Conservation (phyloP, 2,329 filamentous ascomycete species). For the Metarhizium rileyi region DNA sequence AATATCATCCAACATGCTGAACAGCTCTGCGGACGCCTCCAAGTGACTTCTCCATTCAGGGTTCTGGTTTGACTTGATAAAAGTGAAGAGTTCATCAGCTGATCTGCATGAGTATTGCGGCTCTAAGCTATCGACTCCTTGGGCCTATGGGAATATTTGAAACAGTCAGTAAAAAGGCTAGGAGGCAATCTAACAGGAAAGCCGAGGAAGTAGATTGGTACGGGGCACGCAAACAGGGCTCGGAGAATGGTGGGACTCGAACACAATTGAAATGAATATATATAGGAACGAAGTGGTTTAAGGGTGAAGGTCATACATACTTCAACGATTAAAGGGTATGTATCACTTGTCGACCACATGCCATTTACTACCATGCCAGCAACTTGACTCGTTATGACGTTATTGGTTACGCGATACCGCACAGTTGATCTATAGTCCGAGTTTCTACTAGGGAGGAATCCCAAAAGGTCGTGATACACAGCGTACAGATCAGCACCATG, state of each 20-base stretch:
- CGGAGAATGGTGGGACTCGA: not conserved
- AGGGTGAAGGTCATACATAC: no score
- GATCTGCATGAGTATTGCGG: conserved; percentile 58
- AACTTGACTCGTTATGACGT: conserved; percentile 74
- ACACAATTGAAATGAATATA: not conserved
- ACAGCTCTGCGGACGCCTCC: conserved; percentile 43
- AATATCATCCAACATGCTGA: conserved; percentile 51
- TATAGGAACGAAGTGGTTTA: no score
- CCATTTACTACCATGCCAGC: conserved; percentile 64
- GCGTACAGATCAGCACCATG: conserved; percentile 68
- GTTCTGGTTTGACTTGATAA: conserved; percentile 34
- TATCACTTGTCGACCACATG: conserved; percentile 45
- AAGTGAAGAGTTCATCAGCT: conserved; percentile 32
- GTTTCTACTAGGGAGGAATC: conserved; percentile 50
- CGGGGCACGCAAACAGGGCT: not conserved
- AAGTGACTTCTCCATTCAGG: conserved; percentile 56
- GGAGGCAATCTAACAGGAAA: not conserved
- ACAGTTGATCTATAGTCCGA: conserved; percentile 35
- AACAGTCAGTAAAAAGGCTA: not conserved
- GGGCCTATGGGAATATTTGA: conserved; percentile 23
- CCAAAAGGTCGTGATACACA: conserved; percentile 63
- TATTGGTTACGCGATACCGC: conserved; percentile 67
- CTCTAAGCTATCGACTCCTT: conserved; percentile 60
- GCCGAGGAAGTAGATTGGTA: no score
- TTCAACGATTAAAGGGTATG: conserved; percentile 39